These are phyloP conservation scores for Aspergillus unguis DNA, from an alignment of 2,329 filamentous ascomycete genomes.

Conservation along the genomic window DNA sequence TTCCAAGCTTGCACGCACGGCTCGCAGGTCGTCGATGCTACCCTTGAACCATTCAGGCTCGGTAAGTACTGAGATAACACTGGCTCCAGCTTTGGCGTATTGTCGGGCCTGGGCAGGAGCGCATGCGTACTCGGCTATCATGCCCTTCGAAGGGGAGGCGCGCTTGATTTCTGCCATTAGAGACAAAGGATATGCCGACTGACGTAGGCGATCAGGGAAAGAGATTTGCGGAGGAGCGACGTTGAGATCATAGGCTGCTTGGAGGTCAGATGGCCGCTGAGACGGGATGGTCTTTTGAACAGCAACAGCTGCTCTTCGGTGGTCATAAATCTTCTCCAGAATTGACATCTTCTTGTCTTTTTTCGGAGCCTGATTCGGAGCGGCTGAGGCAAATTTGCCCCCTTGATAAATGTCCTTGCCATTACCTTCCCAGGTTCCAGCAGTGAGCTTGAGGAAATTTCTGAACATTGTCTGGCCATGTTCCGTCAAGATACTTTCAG, in stretches of 20 bases:
- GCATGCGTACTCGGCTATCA: conserved; percentile 82
- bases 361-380: conserved; percentile 25
- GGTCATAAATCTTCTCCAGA: conserved; percentile 83
- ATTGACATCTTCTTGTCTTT: conserved; percentile 72
- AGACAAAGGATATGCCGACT: conserved; percentile 83
- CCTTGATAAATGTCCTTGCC: conserved; percentile 39
- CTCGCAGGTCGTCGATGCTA: conserved; percentile 85
- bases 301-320: conserved; percentile 70
- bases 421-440: conserved; percentile 88
- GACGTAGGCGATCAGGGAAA: conserved; percentile 72
- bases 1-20: conserved; percentile 82
- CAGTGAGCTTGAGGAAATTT: conserved; percentile 85
- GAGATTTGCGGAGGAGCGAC: conserved; percentile 79
- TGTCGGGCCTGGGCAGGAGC: conserved; percentile 86
- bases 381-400: conserved; percentile 16
- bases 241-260: conserved; percentile 80
- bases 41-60: conserved; percentile 99
- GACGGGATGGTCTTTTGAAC: conserved; percentile 83
- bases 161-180: conserved; percentile 97
- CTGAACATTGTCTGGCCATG: conserved; percentile 84
- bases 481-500: conserved; percentile 91
- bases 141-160: conserved; percentile 91
- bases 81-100: conserved; percentile 91
- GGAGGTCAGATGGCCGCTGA: conserved; percentile 74
- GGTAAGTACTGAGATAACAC: conserved; percentile 96